Evolutionary conservation across 1,284 basidiomycete species (phyloP), one percentile per base, ranked within the genome.

Genomic region (Moesziomyces antarcticus): DNA sequence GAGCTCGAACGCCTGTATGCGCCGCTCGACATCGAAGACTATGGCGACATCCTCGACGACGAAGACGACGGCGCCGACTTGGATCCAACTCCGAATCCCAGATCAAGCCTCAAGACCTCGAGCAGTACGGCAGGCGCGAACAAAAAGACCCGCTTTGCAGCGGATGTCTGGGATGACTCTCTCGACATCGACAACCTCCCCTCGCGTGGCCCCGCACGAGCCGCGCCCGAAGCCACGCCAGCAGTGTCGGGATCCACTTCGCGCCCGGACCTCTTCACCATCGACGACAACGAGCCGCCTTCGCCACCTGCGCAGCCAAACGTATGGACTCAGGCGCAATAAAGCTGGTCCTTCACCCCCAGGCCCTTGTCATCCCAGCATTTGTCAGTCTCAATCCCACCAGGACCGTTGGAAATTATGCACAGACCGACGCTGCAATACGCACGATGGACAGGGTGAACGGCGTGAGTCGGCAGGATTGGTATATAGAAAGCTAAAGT

Each of bases 1-100:
- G 82, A 81, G 48, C 41, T 79, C 35, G 76, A 73, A 30, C 16
- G 75, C 24, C 50, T 82, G 8, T 82, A 83, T 50, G 73, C 68
- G 6, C 79, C 82, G 16, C 53, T 82, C 5, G 79, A 80, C 35
- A 37, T 64, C 16, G 73, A 76, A 35, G 65, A 73, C 22, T 68
- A 73, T n/a, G 72, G 62, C 8, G 73, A 72, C 22, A 18, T 59
- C 16, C 65, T 69, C 30, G 62, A 69, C 25, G 75, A 63, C 13
- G 59, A 52, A 3, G 63, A 59, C 14, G 68, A 50, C 25, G 50
- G 63, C 2, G 56, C 50, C 7, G 56, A 56, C 13, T 7, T 30
- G 42, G 33, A 55, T 24, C 33, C 37, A 14, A 27, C 18, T 30
- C 43, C 47, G 40, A 16, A 40, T 9, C 37, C 43, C 8, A 52